A percentile compares a stretch with the other conserved stretches of the same genome.
Conservation (phyloP, 2,329 filamentous ascomycete species). For the Fusarium incarnatum region DNA sequence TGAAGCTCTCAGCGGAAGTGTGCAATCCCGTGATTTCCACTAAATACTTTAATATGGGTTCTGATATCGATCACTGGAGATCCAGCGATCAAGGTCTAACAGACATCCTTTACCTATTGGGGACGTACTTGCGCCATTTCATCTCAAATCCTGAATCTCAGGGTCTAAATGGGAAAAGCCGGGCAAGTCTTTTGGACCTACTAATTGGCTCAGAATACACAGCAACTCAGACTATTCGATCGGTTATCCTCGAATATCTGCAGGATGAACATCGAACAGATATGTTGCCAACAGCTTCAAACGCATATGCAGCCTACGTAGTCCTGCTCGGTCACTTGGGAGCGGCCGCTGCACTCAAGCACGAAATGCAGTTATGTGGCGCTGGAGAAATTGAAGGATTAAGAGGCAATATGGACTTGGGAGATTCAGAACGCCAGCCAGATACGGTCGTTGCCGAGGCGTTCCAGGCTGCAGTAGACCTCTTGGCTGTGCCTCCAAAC, state of each 20-base stretch:
- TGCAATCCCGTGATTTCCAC: slow-evolving; percentile 40
- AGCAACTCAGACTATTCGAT: slow-evolving; percentile 45
- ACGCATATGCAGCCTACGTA: slow-evolving; percentile 46
- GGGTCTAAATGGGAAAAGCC: slow-evolving; percentile 24
- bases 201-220: slow-evolving; percentile 46
- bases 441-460: slow-evolving; percentile 11
- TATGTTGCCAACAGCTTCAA: slow-evolving; percentile 6
- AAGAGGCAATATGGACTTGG: background rate
- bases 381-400: slow-evolving; percentile 4
- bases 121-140: slow-evolving; percentile 32
- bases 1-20: slow-evolving; percentile 49
- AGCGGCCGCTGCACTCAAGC: slow-evolving; percentile 48
- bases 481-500: slow-evolving; percentile 34
- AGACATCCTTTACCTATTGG: slow-evolving; percentile 43
- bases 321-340: slow-evolving; percentile 48
- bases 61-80: slow-evolving; percentile 30
- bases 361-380: slow-evolving; percentile 45
- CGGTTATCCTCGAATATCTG: slow-evolving; percentile 34
- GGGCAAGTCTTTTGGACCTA: slow-evolving; percentile 46
- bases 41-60: slow-evolving; percentile 45
- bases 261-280: background rate
- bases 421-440: background rate
- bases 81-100: slow-evolving; percentile 8
- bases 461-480: slow-evolving; percentile 33
- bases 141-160: background rate